Evolutionary conservation across 805 yeast genomes (phyloP).

Genomic region (Candida mattraensis): DNA sequence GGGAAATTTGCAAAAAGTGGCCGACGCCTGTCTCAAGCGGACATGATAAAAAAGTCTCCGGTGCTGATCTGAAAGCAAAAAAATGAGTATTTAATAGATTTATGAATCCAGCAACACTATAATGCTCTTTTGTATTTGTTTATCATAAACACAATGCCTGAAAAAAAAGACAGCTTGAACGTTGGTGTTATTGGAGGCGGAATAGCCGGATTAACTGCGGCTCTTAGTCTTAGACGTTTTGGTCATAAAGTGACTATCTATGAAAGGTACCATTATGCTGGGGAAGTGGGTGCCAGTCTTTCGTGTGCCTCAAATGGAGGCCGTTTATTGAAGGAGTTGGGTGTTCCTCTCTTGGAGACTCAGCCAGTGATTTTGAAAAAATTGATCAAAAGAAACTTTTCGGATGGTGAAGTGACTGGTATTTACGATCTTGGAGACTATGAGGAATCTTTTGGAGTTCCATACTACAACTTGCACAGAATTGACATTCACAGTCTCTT

Average conservation of each 20-base stretch:
- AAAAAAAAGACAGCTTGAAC: conserved; percentile 9
- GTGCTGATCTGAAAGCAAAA: conserved; percentile 1
- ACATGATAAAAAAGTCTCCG: conserved; percentile 3
- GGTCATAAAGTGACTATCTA: conserved; percentile 31
- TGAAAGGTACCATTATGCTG: conserved; percentile 32
- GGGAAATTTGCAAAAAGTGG: no score
- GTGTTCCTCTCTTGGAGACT: conserved; percentile 24
- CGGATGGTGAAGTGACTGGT: conserved; percentile 24
- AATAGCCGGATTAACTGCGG: conserved; percentile 30
- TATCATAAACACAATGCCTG: conserved; percentile 10
- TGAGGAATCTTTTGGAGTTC: conserved; percentile 28
- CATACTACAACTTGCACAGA: conserved; percentile 33
- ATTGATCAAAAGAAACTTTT: conserved; percentile 28
- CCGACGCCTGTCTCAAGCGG: no score
- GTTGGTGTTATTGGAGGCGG: conserved; percentile 32
- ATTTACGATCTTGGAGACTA: conserved; percentile 32
- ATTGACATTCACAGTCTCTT: conserved; percentile 28
- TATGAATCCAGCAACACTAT: no score
- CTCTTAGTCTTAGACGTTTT: conserved; percentile 26
- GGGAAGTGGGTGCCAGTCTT: conserved; percentile 34
- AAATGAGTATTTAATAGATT: conserved; percentile 3
- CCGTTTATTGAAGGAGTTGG: conserved; percentile 29
- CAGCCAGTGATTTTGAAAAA: conserved; percentile 28
- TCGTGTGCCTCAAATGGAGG: conserved; percentile 36
- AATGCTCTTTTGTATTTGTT: no score